Evolutionary conservation across 176 grass and related monocot species (phyloP), one percentile per base, ranked within the genome.

Genomic region (Oryza nivara): DNA sequence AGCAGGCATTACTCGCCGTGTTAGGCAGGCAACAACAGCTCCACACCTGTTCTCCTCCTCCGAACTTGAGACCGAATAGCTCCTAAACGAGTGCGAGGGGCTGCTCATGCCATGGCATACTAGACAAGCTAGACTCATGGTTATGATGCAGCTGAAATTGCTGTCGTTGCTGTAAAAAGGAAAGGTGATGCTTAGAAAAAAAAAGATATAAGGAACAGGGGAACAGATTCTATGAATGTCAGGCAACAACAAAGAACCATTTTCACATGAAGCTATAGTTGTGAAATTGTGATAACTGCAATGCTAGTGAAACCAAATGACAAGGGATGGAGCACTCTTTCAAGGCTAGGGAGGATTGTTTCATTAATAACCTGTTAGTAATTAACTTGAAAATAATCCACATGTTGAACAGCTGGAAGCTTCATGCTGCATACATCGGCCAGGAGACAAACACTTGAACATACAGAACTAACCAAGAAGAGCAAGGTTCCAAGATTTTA

Each of bases 61-160:
- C 78, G 95, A 92, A 75, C 94, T 97, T 19, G 94, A 97, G 47
- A 89, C 74, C 19, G 92, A 97, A 75, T 97, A 89, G 69, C 95
- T 97, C 90, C 95, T 92, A 17, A 94, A 97, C 14, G 95, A 97
- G 25, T 87, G 80, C 9, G 92, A 90, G 28, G 94, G 92, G 74
- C 94, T 97, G 49, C 72, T 91, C 94, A 92, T 89, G 77, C 85
- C 92, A 88, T 90, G 92, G 64, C 94, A 97, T 70, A 88, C 92
- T 68, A 97, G 84, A 73, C 92, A 97, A 45, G 90, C 88, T 70
- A 92, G 88, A 82, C 88, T 92, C 92, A 97, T 97, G 72, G 23
- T 91, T 80, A 67, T 10, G 12, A 25, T 71, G 70, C 20, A 63
- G 28, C 19, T 65, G 32, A 79, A 58, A 87, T 71, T 45, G 44